Base-by-base conservation (phyloP, 257 asterid genomes). In the Eucommia ulmoides region DNA sequence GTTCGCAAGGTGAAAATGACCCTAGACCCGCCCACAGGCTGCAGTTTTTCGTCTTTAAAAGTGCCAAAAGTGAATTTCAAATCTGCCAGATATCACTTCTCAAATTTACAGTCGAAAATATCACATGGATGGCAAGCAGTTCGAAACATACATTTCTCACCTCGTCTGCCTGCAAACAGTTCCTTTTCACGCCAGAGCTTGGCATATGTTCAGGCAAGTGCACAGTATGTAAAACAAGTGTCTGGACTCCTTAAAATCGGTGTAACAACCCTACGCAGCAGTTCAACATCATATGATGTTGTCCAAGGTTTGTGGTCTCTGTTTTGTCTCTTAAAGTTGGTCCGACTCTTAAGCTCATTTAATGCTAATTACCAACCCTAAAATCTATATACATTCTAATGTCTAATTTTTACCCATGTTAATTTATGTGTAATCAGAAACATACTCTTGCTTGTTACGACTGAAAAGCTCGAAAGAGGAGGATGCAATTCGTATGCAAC, bases 221-320 rank as follows among this genome's bases (percentile, higher is more conserved):
- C 70, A 33, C 69, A 64, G 49, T 74, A 74, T 44, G 33, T 74
- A 56, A 74, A 74, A 47, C 81, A 74, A 64, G 81, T 74, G 16
- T 74, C 81, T 54, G 81, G 81, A 26, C 74, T 74, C 18, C 57
- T 74, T 48, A 74, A 74, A 70, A 65, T 74, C 52, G 77, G 81
- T 47, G 75, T 70, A 15, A 25, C 77, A 47, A 63, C 81, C 53
- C 51, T 74, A 19, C 77, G 81, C 52, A 74, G 75, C 55, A 71
- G 68, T 50, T 64, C 81, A 22, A 63, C 78, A 18, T 63, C 81
- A 21, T 54, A 74, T 67, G 81, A 74, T 22, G 45, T 53, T 23
- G 50, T 63, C 41, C 77, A 70, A 58, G 81, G 81, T 74, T 23
- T 12, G 20, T 42, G 48, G 20, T 16, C 9, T 42, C 2, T 6